Base-by-base conservation (phyloP, 2,329 filamentous ascomycete species). In the Phaeoacremonium minimum region DNA sequence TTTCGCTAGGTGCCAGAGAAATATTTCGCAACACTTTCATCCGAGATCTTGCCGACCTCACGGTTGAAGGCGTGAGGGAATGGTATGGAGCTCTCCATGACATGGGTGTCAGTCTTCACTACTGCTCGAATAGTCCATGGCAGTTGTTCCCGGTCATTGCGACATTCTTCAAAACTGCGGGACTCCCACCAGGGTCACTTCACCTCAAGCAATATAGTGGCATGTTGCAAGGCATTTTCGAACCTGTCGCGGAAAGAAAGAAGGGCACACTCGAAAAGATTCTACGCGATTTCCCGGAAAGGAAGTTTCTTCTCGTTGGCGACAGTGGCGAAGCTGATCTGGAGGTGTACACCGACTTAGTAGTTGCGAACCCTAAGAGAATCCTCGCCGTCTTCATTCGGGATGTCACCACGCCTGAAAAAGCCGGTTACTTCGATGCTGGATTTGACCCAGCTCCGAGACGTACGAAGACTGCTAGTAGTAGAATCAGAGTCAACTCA, bases 51-150 rank as follows among this genome's bases (percentile, higher is more conserved):
- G 71, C 65, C 4, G 88, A 91, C 42, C 70, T 97, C 31, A 88
- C 81, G 1, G 80, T 98, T 15, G 83, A 89, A 13, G 93, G 93
- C 3, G 90, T 97, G 15, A 77, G 72, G 40, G 87, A 94, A 44
- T 97, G 93, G 91, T 98, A 97, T 55, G 79, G 71, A 22, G 71
- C 71, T 15, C 73, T 98, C 63, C 75, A 85, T 28, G 71, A 80
- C 15, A 79, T 91, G 65, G 89, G 90, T 14, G 91, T 97, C 16
- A 79, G 82, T 49, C 75, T 98, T 35, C 94, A 98, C 56, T 98
- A 98, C 58, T 94, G 95, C 46, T 98, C 93, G n/a, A 98, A 98
- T 61, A 95, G 91, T 34, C 93, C 93, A 1, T 98, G 94, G 94
- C 94, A 98, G 57, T 73, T 98, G 6, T 98, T 87, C 50, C 93